Conservation (phyloP, 2,329 filamentous ascomycete genomes). For the Calonectria pauciramosa region DNA sequence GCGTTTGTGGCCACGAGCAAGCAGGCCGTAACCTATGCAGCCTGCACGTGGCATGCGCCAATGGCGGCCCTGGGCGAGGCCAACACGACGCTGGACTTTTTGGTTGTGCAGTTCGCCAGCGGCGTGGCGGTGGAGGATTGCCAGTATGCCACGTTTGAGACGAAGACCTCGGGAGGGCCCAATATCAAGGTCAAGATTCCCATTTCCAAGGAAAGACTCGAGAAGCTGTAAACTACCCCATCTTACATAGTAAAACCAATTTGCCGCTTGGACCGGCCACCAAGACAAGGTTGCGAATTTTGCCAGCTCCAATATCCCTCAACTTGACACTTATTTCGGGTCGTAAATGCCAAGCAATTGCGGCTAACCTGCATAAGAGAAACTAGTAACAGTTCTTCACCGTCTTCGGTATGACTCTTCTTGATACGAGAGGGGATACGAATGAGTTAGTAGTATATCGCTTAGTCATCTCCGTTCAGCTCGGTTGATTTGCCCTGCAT, state of each 20-base stretch:
- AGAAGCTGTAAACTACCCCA: constrained; percentile 27
- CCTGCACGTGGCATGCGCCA: constrained; percentile 95
- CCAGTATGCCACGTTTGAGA: constrained; percentile 75
- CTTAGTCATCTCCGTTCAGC: constrained; percentile 20
- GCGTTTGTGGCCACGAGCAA: constrained; percentile 84
- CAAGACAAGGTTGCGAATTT: background rate
- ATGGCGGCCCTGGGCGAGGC: constrained; percentile 85
- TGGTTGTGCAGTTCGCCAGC: constrained; percentile 91
- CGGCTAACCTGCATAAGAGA: background rate
- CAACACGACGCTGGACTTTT: constrained; percentile 79
- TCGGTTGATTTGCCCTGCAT: background rate
- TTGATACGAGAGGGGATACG: background rate
- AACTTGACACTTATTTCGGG: background rate
- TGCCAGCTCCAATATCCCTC: background rate
- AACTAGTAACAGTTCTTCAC: background rate
- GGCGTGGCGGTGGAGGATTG: constrained; percentile 88
- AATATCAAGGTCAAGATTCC: constrained; percentile 54
- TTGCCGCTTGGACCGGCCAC: background rate
- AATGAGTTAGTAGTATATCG: background rate
- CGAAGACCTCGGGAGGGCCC: constrained; percentile 54
- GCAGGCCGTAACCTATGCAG: constrained; percentile 92
- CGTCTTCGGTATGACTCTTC: background rate
- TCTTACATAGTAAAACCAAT: background rate
- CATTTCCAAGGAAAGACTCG: constrained; percentile 26
- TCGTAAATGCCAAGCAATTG: background rate